Base-by-base conservation (phyloP, 495 filamentous ascomycete genomes). In the Aspergillus campestris region DNA sequence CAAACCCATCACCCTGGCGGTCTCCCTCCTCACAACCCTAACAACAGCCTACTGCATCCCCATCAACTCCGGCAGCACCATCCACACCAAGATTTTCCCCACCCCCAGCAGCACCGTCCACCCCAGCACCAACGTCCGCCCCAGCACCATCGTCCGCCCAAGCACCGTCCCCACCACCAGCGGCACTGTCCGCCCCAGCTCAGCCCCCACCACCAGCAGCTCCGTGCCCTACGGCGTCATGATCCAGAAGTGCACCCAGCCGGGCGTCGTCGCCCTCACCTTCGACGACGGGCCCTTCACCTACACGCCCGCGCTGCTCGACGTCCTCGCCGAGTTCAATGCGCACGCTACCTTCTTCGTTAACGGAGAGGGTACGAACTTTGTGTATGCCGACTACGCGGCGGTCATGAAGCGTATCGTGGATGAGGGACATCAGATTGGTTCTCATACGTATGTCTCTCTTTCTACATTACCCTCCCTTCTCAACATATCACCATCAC, bases 311-410 rank as follows among this genome's bases (percentile, higher is more conserved):
- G 69, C 76, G 31, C 63, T 88, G 1, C 67, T 89, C 1, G 78
- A 87, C 53, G 69, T 79, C 30, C 66, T 89, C 30, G 65, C 73
- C 49, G 61, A 67, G 40, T 78, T 80, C 49, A 64, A 69, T 11
- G 78, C 75, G 35, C 80, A 75, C 44, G 83, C 78, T 7, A 88
- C 85, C 4, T 89, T 89, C 59, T 88, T 87, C 62, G 69, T 89
- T 24, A 83, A 78, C 3, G 85, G 84, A 14, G 75, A 73, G 52
- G 84, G 81, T 55, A 4, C 1, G 18, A 24, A 24, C 18, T 80
- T 81, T 41, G 81, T 83, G 39, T 70, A 70, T 4, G 48, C 64
- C 8, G 69, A 60, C 2, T 65, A 67, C n/a, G 62, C 70, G 5
- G 64, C 71, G 7, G 56, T 84, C 8, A 79, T 89, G 15, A 48